Evolutionary conservation across 192 early-diverging fungal genomes (phyloP).

Genomic region (Linnemannia elongata): DNA sequence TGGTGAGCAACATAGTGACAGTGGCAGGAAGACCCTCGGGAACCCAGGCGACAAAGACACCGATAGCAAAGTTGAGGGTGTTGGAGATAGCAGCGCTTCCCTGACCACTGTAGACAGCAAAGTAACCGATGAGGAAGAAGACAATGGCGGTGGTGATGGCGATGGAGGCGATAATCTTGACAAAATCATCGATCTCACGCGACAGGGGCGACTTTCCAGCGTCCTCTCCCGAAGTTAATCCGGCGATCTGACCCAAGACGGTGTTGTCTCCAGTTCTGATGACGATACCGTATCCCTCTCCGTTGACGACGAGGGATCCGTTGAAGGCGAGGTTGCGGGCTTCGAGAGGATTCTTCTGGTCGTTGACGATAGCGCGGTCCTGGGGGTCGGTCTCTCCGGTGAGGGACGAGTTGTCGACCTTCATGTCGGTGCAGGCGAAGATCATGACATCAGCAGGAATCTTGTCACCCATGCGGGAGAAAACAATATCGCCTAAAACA

Average conservation of each 20-base stretch:
- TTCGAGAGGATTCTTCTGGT: conserved; percentile 87
- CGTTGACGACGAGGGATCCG: conserved; percentile 85
- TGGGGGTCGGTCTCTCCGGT: conserved; percentile 98
- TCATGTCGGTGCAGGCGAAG: conserved; percentile 85
- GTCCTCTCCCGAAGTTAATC: conserved; percentile 84
- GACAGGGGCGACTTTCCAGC: conserved; percentile 81
- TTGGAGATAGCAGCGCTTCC: conserved; percentile 61
- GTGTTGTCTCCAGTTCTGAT: conserved; percentile 94
- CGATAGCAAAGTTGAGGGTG: conserved; percentile 93
- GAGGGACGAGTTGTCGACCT: conserved; percentile 97
- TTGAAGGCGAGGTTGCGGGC: conserved; percentile 94
- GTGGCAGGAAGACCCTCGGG: conserved; percentile 96
- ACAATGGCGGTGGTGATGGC: conserved; percentile 81
- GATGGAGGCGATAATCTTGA: conserved; percentile 87
- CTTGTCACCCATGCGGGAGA: conserved; percentile 94
- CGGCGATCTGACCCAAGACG: conserved; percentile 96
- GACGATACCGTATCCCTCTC: conserved; percentile 94
- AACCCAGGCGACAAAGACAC: conserved; percentile 90
- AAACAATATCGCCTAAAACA: conserved; percentile 91
- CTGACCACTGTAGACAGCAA: conserved; percentile 67
- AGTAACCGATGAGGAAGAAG: conserved; percentile 86
- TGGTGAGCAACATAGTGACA: conserved; percentile 92
- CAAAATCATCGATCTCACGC: conserved; percentile 83
- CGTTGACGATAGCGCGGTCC: conserved; percentile 76
- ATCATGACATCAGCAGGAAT: conserved; percentile 92